Conservation (phyloP, 768 basidiomycete genomes). For the Suillus luteus region DNA sequence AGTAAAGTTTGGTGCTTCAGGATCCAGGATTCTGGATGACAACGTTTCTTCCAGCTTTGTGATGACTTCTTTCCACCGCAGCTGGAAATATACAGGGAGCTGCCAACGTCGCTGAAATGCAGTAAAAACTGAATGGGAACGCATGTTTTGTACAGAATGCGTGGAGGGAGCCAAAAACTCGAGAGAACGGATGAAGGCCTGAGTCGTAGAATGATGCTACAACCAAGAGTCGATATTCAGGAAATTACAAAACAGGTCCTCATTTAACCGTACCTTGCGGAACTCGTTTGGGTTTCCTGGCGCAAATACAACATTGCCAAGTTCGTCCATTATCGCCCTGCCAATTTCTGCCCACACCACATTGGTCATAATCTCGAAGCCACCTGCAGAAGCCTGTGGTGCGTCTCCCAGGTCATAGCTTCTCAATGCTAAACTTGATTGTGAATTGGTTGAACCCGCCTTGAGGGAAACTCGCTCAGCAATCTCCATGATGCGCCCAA, state of each 20-base stretch:
- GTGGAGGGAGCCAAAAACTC: conserved; percentile 82
- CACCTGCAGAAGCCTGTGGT: conserved; percentile 27
- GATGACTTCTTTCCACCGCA: conserved; percentile 95
- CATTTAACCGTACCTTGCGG: conserved; percentile 57
- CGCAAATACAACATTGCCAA: conserved; percentile 85
- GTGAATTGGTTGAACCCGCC: conserved; percentile 34
- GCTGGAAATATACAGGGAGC: conserved; percentile 93
- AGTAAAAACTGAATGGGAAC: conserved; percentile 65
- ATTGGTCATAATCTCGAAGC: conserved; percentile 85
- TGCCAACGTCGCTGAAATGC: conserved; percentile 91
- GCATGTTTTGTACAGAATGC: conserved; percentile 69
- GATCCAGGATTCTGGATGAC: conserved; percentile 42
- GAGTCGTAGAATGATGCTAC: conserved; percentile 84
- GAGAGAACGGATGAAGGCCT: conserved; percentile 78
- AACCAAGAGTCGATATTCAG: conserved; percentile 10
- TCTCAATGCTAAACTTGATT: conserved; percentile 12
- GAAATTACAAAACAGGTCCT: background rate
- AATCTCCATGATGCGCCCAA: conserved; percentile 72
- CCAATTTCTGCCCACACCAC: conserved; percentile 90
- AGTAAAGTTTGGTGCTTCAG: conserved; percentile 27
- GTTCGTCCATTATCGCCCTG: conserved; percentile 76
- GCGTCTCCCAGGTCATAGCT: conserved; percentile 10
- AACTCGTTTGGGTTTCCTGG: conserved; percentile 90
- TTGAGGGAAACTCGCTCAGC: conserved; percentile 68
- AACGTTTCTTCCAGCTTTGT: conserved; percentile 72